Percentiles rank a stretch among this genome's conserved stretches.
phyloP scores from a whole-genome alignment of 805 yeast genomes.

The Ogataea ganodermae region DNA sequence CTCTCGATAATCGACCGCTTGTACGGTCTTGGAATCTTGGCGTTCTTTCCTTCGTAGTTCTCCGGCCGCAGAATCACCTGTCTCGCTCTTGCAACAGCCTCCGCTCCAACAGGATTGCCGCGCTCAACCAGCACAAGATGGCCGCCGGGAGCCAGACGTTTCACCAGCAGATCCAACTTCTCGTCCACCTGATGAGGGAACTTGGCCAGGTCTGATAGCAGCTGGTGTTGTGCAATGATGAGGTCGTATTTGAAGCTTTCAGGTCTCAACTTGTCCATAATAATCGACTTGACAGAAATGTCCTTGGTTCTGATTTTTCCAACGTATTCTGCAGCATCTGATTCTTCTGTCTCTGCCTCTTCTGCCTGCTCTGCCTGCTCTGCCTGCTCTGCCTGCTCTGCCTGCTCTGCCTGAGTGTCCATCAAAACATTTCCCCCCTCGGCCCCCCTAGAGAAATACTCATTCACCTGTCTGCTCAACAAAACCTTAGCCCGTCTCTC shows the following conservation, averaged over 20 bases:
- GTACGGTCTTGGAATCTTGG: conserved; percentile 72
- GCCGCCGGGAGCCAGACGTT: conserved; percentile 74
- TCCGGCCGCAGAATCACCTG: conserved; percentile 90
- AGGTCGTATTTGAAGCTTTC: conserved; percentile 64
- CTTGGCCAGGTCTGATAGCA: conserved; percentile 57
- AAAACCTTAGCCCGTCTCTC: conserved; percentile 75
- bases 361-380: conserved; percentile 7
- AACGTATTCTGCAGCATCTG: conserved; percentile 36
- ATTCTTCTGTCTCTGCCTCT: conserved; percentile 13
- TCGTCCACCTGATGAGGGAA: conserved; percentile 77
- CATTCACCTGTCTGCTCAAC: conserved; percentile 67
- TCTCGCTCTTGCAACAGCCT: conserved; percentile 84
- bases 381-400: conserved; percentile 9
- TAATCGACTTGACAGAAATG: conserved; percentile 54
- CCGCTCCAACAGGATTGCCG: conserved; percentile 90
- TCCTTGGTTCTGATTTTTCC: conserved; percentile 59
- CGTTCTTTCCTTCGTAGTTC: conserved; percentile 51
- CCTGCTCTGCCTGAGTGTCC: conserved; percentile 16
- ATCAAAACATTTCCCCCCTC: conserved; percentile 37
- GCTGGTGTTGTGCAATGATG: conserved; percentile 79
- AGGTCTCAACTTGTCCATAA: conserved; percentile 55
- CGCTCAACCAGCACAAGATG: conserved; percentile 78
- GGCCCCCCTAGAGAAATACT: conserved; percentile 32
- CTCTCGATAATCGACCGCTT: conserved; percentile 46
- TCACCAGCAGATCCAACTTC: conserved; percentile 58